Evolutionary conservation across 257 asterid species (phyloP), one percentile per base, ranked within the genome.

Genomic region (Scutellaria galericulata): DNA sequence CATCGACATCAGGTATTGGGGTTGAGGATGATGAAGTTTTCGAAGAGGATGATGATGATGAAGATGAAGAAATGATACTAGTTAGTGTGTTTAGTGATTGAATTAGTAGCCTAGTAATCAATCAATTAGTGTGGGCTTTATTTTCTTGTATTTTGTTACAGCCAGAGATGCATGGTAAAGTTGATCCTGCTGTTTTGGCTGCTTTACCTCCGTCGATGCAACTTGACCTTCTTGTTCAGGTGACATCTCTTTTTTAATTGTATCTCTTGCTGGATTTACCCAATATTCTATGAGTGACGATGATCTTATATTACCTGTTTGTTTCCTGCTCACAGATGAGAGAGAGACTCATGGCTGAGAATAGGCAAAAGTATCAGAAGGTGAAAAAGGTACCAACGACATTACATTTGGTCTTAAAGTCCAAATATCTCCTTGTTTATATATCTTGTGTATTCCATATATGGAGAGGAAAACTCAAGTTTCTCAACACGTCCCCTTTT

Each of bases 211-310:
- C 98, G 41, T 95, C 99, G 1, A 87, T 95, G 99, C 99, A 95
- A 80, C 98, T 95, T 69, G 99, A 95, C 80, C 99, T 95, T 80
- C 99, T 95, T 75, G 96, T 83, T 51, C 99, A 95, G 96, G 99
- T 95, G 67, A 77, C 58, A 10, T 75, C 41, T 9, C 35, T 24
- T 64, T 58, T 68, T 40, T 31, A 2, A 15, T 61, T 50, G 54
- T 24, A 47, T 40, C 46, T 52, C 50, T 47, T 47, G 46, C 37
- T 64, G 55, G 62, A 58, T 31, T 57, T 64, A 24, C 3, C 9
- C 20, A 14, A 6, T 42, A 5, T 62, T 47, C 63, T 22, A 5
- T 45, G 63, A 52, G 56, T 44, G 20, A 41, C 22, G 24, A 18
- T 46, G 41, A 39, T 70, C 35, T 60, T 64, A 57, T 68, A 22